Evolutionary conservation across 164 flowering plant species (phyloP).

Genomic region (Chimonanthus salicifolius): DNA sequence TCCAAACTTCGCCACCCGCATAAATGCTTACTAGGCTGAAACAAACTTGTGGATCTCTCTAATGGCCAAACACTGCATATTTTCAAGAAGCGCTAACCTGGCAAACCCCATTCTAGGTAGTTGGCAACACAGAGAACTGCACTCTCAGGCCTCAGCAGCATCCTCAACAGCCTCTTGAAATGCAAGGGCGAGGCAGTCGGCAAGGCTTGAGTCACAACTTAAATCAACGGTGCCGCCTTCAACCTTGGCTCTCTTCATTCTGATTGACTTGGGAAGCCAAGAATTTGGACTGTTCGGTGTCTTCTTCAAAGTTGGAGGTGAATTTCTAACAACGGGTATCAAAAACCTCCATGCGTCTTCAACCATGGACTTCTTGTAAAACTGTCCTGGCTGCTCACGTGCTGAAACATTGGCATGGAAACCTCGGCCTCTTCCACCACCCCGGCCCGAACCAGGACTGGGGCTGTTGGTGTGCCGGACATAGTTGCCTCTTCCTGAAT

Average conservation of each 20-base stretch:
- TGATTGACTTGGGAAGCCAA: conserved; percentile 2
- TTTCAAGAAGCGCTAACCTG: too few species aligned
- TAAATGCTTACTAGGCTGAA: too few species aligned
- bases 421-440: conserved; percentile 14
- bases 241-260: neutral
- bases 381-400: conserved; percentile 29
- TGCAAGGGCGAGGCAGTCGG: neutral
- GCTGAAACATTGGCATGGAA: conserved; percentile 25
- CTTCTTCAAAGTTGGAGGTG: neutral
- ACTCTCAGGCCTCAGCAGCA: neutral
- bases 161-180: neutral
- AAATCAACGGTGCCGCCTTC: neutral
- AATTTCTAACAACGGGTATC: conserved; percentile 43
- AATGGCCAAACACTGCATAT: too few species aligned
- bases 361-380: conserved; percentile 57
- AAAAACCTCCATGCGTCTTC: conserved; percentile 78
- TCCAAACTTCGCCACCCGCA: too few species aligned
- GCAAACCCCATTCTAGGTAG: too few species aligned
- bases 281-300: neutral
- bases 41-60: too few species aligned
- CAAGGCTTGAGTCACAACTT: neutral
- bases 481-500: conserved; percentile 25
- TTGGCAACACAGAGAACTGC: too few species aligned
- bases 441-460: conserved; percentile 13
- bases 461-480: conserved; percentile 18